phyloP scores from a whole-genome alignment of 2,329 filamentous ascomycete species.

The Fusarium sp. region DNA sequence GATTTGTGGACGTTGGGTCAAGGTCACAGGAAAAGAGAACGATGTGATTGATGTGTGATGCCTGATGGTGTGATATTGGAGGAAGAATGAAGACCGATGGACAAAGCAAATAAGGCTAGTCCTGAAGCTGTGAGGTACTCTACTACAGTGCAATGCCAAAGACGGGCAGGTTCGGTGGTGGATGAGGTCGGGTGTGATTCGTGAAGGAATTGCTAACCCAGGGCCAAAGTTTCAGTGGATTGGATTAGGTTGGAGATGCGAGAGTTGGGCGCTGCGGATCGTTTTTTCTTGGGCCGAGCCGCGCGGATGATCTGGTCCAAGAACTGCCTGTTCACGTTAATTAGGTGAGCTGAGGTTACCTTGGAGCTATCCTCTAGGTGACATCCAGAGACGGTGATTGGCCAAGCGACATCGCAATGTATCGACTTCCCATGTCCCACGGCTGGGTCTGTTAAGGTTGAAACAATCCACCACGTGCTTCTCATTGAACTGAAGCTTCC shows the following conservation, averaged over 20 bases:
- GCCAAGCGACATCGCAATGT: neutral
- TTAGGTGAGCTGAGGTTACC: slow-evolving; percentile 30
- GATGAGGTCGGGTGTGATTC: neutral
- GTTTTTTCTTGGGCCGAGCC: slow-evolving; percentile 38
- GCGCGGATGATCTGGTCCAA: slow-evolving; percentile 35
- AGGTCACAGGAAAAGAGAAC: slow-evolving; percentile 9
- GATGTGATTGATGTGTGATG: neutral
- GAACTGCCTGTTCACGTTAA: slow-evolving; percentile 33
- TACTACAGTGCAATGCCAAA: neutral
- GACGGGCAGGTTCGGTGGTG: neutral
- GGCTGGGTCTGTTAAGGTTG: slow-evolving; percentile 14
- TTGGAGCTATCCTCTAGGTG: slow-evolving; percentile 22
- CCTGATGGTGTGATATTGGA: slow-evolving; percentile 29
- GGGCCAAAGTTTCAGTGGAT: slow-evolving; percentile 29
- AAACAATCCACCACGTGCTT: slow-evolving; percentile 37
- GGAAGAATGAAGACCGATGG: slow-evolving; percentile 13
- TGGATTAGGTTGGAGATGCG: slow-evolving; percentile 35
- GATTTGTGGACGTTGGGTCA: slow-evolving; percentile 37
- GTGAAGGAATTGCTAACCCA: slow-evolving; percentile 27
- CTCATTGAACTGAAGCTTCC: neutral
- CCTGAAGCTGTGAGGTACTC: slow-evolving; percentile 11
- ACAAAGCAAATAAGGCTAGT: slow-evolving; percentile 15
- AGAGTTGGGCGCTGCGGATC: slow-evolving; percentile 38
- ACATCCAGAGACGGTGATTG: slow-evolving; percentile 10
- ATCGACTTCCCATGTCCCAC: slow-evolving; percentile 2